These are phyloP conservation scores for Tulasnella sp. DNA, from an alignment of 768 basidiomycete species.

Conservation along the genomic window DNA sequence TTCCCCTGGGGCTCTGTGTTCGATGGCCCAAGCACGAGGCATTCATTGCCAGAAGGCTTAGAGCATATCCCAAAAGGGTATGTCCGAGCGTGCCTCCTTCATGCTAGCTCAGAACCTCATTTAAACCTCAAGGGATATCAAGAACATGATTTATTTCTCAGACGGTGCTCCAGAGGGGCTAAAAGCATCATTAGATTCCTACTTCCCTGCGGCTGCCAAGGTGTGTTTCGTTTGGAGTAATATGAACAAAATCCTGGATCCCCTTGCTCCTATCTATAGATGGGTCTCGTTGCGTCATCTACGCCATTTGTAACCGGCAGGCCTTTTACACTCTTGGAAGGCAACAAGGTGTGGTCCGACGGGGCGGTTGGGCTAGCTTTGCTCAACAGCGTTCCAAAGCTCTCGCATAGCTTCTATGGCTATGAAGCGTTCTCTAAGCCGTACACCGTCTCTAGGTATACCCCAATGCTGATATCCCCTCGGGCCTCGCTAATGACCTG, in stretches of 20 bases:
- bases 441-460: conserved; percentile 4
- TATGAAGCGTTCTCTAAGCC: conserved; percentile 13
- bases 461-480: not conserved
- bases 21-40: not conserved
- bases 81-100: not conserved
- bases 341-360: not conserved
- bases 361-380: conserved; percentile 17
- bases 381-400: not conserved
- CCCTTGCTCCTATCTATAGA: not conserved
- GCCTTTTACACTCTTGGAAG: conserved; percentile 10
- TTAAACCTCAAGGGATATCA: conserved; percentile 14
- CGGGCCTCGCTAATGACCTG: not conserved
- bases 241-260: not conserved
- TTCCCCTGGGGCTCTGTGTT: not conserved
- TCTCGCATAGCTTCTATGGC: conserved; percentile 9
- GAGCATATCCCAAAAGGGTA: not conserved
- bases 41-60: not conserved
- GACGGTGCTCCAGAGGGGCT: conserved; percentile 16
- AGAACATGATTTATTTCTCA: conserved; percentile 15
- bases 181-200: conserved; percentile 8
- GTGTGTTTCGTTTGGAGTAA: not conserved
- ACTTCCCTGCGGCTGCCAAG: conserved; percentile 13
- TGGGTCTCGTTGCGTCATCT: conserved; percentile 16
- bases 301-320: conserved; percentile 19
- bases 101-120: too few species aligned